Evolutionary conservation across 139 green algal genomes (phyloP).

Genomic region (Ettlia oleoabundans): DNA sequence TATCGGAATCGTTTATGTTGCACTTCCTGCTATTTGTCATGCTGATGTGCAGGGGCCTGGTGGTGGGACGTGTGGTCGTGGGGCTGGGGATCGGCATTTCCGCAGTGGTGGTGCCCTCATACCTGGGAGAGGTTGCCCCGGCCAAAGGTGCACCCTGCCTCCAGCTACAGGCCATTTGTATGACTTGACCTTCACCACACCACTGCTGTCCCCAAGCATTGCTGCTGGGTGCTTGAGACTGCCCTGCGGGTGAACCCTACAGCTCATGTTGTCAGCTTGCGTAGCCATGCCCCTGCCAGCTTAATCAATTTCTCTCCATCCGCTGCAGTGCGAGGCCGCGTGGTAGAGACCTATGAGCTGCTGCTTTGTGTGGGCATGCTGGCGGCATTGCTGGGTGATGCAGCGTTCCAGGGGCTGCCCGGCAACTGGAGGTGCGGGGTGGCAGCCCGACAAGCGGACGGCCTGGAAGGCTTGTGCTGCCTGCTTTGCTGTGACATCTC

Average conservation of each 20-base stretch:
- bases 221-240: no score
- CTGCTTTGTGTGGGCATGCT: constrained; percentile 86
- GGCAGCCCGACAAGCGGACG: no score
- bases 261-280: no score
- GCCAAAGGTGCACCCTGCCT: constrained; percentile 16
- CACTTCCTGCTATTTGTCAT: not conserved
- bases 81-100: constrained; percentile 83
- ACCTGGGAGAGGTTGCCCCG: constrained; percentile 86
- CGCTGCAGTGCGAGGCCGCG: constrained; percentile 47
- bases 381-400: constrained; percentile 63
- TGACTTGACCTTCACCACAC: not conserved
- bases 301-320: not conserved
- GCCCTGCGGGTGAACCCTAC: no score
- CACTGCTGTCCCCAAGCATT: not conserved
- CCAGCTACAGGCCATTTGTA: not conserved
- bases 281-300: no score
- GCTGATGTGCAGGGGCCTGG: constrained; percentile 54
- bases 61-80: constrained; percentile 71
- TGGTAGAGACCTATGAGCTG: constrained; percentile 78
- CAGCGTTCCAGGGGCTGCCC: constrained; percentile 50
- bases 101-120: constrained; percentile 81
- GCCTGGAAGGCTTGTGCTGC: no score
- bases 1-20: no score
- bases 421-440: constrained; percentile 71
- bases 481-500: no score